Evolutionary conservation across 2,329 filamentous ascomycete genomes (phyloP).

Genomic region (Fusarium tuaranense): DNA sequence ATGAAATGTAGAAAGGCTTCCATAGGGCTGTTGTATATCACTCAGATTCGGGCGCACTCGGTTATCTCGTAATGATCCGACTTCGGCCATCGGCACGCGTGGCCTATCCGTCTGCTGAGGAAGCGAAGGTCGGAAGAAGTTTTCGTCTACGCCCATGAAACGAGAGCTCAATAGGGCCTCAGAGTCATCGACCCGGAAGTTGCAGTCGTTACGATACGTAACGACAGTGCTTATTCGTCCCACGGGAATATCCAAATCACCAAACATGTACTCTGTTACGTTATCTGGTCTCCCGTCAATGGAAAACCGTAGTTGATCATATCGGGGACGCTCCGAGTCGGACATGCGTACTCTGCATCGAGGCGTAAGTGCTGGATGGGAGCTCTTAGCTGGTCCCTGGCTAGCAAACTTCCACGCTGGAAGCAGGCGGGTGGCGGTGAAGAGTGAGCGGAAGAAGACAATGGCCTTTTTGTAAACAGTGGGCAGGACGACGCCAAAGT

Average conservation of each 20-base stretch:
- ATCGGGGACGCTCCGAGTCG: constrained; percentile 63
- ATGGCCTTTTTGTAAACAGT: constrained; percentile 98
- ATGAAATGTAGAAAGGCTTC: constrained; percentile 90
- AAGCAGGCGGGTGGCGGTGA: constrained; percentile 82
- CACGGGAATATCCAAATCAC: constrained; percentile 85
- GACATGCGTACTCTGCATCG: constrained; percentile 83
- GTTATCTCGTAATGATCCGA: constrained; percentile 81
- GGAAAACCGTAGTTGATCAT: constrained; percentile 71
- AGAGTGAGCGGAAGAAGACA: constrained; percentile 91
- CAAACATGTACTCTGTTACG: constrained; percentile 83
- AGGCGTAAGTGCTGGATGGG: constrained; percentile 75
- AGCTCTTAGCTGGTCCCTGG: constrained; percentile 78
- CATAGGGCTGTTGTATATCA: constrained; percentile 84
- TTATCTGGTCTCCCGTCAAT: constrained; percentile 54
- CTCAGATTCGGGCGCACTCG: constrained; percentile 59
- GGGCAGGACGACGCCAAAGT: constrained; percentile 75
- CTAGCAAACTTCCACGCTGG: constrained; percentile 88
- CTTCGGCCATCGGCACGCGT: constrained; percentile 60
- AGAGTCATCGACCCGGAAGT: constrained; percentile 90
- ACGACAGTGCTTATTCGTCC: constrained; percentile 86
- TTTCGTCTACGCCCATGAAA: constrained; percentile 91
- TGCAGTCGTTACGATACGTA: constrained; percentile 87
- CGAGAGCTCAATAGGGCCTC: constrained; percentile 92
- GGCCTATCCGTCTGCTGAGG: constrained; percentile 63
- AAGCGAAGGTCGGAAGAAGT: constrained; percentile 85